Evolutionary conservation across 148 eudicot species (phyloP), one percentile per base, ranked within the genome.

Genomic region (Arbutus unedo): DNA sequence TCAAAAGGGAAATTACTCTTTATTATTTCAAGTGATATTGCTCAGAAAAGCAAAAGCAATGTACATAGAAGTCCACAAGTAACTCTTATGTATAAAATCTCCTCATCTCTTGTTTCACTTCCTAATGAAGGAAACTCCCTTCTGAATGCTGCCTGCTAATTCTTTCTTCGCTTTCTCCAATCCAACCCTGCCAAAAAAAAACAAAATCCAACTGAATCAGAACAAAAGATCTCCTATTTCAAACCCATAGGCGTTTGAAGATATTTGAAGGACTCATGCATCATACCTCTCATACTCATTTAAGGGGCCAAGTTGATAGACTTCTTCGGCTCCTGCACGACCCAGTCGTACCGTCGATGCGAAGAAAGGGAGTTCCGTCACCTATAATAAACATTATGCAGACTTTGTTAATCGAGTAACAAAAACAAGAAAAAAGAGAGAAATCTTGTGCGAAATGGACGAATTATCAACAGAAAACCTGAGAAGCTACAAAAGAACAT

Each of bases 131-230:
- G 97, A 82, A 79, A 91, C 87, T 43, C 98, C 98, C 87, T 95
- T 95, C 85, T 92, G 87, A 76, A 95, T 95, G 91, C 97, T 95
- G 60, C 31, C 87, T 50, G 85, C 93, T 64, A 95, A 73, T 85
- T 95, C 98, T 80, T 91, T 92, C 89, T 95, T 93, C 43, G 96
- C 97, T 86, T 90, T 93, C 89, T 91, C 98, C 89, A 95, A 82
- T 4, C 97, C 98, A 60, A 79, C 84, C 91, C 98, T 93, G 88
- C 82, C 38, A 31, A 31, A 31, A 31, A 31, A 31, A 31, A 0
- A 31, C 0, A 31, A 31, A 31, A 1, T 31, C 38, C 62, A 68
- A 7, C 38, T 6, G n/a, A 16, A 13, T 31, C 50, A 60, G 68
- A 74, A 70, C 38, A 16, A 13, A 44, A 31, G 18, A 16, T 21